Base-by-base conservation (phyloP, 129 eudicot species). In the Helianthus tuberosus region DNA sequence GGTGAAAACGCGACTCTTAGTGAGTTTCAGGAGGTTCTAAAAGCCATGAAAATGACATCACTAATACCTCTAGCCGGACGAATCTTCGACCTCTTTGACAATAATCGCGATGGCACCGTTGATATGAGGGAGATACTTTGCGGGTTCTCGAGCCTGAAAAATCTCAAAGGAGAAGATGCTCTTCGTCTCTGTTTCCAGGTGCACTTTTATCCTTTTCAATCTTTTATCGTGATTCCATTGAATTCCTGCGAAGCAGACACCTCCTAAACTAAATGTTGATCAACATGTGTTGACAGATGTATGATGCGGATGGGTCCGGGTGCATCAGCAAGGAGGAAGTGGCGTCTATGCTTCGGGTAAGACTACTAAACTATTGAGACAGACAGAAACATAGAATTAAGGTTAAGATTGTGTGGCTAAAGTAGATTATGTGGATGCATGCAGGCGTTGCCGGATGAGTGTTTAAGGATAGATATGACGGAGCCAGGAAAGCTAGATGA, bases 151-250 rank as follows among this genome's bases (percentile, higher is more conserved):
- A 83, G 88, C 75, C 91, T 90, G 75, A 87, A 81, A 66, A 87
- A 90, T 71, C 87, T 91, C 27, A 73, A 82, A 74, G 96, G 96
- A 16, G 94, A 87, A 3, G 93, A 90, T 29, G 96, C 96, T 0
- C 89, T 90, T 10, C 94, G 93, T 52, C 88, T 90, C 8, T 90
- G 96, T 76, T 90, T 90, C 44, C 93, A 90, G 96, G 96, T 90
- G 38, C 39, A 16, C 5, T 47, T 25, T n/a, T 16, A 8, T 20
- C 1, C 23, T 0, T 20, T 20, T 20, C 23, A 20, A 20, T 20
- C 0, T 20, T 20, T 20, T 20, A 20, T 20, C 23, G 0, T 20
- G 0, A 20, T 20, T 20, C 23, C 0, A 20, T 20, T 20, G 23
- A 20, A 20, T 20, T 20, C 23, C 0, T 20, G 23, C 23, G 23